These are phyloP conservation scores for Pholiota microspora DNA, from an alignment of 768 basidiomycete genomes.

Conservation along the genomic window DNA sequence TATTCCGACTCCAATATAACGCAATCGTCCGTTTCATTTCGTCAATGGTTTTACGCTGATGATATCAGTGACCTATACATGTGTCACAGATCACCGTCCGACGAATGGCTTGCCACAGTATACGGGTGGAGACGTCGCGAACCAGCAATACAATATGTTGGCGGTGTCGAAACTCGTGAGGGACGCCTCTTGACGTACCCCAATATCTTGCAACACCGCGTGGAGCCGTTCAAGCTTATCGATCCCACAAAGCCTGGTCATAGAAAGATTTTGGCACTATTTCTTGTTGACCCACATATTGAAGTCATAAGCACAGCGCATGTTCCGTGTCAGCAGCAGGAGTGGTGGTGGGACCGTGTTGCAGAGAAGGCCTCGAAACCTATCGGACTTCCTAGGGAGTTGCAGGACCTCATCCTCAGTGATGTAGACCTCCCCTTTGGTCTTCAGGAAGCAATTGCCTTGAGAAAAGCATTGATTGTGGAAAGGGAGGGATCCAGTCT, in stretches of 20 bases:
- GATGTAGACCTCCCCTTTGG: constrained; percentile 17
- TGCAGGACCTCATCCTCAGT: constrained; percentile 14
- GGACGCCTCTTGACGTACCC: constrained; percentile 38
- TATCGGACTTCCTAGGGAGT: constrained; percentile 13
- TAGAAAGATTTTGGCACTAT: constrained; percentile 41
- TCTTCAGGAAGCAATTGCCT: constrained; percentile 13
- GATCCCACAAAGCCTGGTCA: constrained; percentile 40
- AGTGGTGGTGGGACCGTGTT: constrained; percentile 26
- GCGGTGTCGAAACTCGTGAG: constrained; percentile 30
- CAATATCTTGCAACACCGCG: constrained; percentile 38
- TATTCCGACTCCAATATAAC: constrained; percentile 27
- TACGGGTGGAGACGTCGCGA: too few species aligned
- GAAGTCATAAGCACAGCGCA: constrained; percentile 27
- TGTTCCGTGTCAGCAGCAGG: constrained; percentile 27
- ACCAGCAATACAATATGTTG: constrained; percentile 27
- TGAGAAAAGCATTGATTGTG: constrained; percentile 19
- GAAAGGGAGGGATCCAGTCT: constrained; percentile 15
- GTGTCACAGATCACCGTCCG: too few species aligned
- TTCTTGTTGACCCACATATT: constrained; percentile 35
- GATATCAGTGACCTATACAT: too few species aligned
- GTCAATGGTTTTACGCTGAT: constrained; percentile 12
- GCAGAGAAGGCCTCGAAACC: not conserved
- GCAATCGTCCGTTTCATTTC: constrained; percentile 21
- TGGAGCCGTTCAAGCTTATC: constrained; percentile 32
- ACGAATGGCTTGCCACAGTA: too few species aligned